Base-by-base conservation (phyloP, 371 early-diverging fungal species). In the Haplosporangium sp. region DNA sequence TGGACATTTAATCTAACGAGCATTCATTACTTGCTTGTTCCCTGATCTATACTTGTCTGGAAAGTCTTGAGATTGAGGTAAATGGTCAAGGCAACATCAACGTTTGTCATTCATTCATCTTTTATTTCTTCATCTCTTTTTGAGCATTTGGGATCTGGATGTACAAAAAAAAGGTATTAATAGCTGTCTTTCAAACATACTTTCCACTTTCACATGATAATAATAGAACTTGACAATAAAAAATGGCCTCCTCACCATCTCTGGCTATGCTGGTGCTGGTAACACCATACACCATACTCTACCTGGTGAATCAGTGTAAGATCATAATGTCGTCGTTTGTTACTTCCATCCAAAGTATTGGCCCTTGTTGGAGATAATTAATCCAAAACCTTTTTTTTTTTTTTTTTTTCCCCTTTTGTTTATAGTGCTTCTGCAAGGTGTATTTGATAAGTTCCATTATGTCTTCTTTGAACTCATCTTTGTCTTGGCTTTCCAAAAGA, bases 391-490 rank as follows among this genome's bases (percentile, higher is more conserved):
- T 4, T 37, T 56, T n/a, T 39, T 11, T 45, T 47, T n/a, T 37
- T 17, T 17, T 35, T 52, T 48, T 17, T 17, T 48, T n/a, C 11
- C 13, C 13, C 17, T n/a, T n/a, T 17, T 17, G 4, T 8, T 52
- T 19, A 37, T 42, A 81, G 82, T 81, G 55, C 56, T 81, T 55
- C 44, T 81, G 59, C 61, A 81, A 37, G 82, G 82, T 35, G 50
- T 75, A 13, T 65, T 88, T 37, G 88, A 88, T 74, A 84, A 68
- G 8, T 69, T 86, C 19, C 88, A 88, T 59, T 87, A 84, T 65
- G 69, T 81, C 40, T 83, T 88, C 39, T 84, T 88, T 64, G 87
- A 88, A 65, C 69, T 87, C 19, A 72, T 88, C 60, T 83, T 87
- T 44, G 67, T 85, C 6, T 55, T 83, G 6, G 69, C 84, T 40